phyloP scores from a whole-genome alignment of 1,139 yeast species.

The Pichia sp. region DNA sequence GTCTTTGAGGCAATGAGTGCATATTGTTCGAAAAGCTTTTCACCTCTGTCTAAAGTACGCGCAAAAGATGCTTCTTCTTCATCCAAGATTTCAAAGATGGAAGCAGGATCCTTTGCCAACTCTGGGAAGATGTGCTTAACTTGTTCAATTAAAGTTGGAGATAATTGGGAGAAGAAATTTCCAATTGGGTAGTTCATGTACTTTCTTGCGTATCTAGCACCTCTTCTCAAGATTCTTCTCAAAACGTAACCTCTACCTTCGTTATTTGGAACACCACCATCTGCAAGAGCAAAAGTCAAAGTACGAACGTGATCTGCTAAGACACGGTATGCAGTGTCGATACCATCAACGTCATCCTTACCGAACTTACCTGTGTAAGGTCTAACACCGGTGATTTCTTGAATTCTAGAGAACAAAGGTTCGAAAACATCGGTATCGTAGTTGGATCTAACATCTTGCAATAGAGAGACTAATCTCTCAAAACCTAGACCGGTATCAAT shows the following conservation, averaged over 20 bases:
- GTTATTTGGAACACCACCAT: slow-evolving; percentile 98
- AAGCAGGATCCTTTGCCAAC: slow-evolving; percentile 59
- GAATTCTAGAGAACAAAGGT: slow-evolving; percentile 78
- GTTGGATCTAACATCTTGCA: slow-evolving; percentile 85
- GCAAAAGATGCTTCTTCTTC: slow-evolving; percentile 96
- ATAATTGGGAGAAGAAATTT: slow-evolving; percentile 81
- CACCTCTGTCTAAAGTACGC: slow-evolving; percentile 96
- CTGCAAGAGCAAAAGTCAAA: slow-evolving; percentile 89
- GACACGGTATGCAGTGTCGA: slow-evolving; percentile 97
- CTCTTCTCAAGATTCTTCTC: slow-evolving; percentile 95
- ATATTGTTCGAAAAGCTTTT: slow-evolving; percentile 88
- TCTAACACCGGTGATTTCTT: slow-evolving; percentile 89
- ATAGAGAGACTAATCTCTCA: slow-evolving; percentile 90
- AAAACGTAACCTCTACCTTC: slow-evolving; percentile 98
- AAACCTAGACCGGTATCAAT: slow-evolving; percentile 99
- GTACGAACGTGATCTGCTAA: slow-evolving; percentile 98
- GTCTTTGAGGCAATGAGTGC: slow-evolving; percentile 76
- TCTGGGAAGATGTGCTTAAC: slow-evolving; percentile 90
- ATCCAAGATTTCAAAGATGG: slow-evolving; percentile 81
- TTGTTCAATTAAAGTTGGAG: slow-evolving; percentile 89
- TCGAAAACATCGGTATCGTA: slow-evolving; percentile 96
- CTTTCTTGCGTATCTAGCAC: slow-evolving; percentile 94
- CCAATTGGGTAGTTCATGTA: slow-evolving; percentile 96
- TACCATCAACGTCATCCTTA: slow-evolving; percentile 83
- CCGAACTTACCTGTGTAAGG: slow-evolving; percentile 92